phyloP scores from a whole-genome alignment of 495 filamentous ascomycete genomes.

The Immersiella caudata region DNA sequence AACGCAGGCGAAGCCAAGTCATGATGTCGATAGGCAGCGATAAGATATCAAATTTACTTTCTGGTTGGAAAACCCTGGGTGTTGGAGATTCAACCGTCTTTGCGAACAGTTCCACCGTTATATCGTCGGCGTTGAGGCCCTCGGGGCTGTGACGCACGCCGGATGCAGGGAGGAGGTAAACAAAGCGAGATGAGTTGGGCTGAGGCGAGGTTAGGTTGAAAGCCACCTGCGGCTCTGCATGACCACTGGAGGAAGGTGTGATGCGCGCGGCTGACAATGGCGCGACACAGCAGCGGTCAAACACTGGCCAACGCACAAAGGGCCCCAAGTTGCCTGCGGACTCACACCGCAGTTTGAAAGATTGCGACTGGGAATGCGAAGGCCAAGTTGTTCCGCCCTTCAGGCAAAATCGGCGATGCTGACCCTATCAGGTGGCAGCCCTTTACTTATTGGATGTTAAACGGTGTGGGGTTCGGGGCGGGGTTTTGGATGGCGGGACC shows the following conservation, averaged over 20 bases:
- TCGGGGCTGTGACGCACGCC: background rate
- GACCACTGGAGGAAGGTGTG: background rate
- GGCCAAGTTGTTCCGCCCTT: background rate
- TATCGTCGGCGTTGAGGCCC: background rate
- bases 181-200: background rate
- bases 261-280: background rate
- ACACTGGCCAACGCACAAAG: background rate
- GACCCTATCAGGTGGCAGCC: background rate
- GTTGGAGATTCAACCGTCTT: background rate
- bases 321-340: background rate
- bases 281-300: background rate
- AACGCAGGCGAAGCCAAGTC: background rate
- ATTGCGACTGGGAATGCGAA: background rate
- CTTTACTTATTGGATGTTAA: background rate
- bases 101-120: background rate
- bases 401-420: background rate
- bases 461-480: background rate
- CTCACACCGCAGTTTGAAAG: background rate
- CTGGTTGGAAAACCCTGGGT: background rate
- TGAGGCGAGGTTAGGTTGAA: background rate
- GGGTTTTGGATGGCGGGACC: background rate
- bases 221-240: background rate
- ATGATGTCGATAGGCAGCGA: background rate
- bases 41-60: too few relatives aligned
- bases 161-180: background rate